A percentile compares a stretch with the other conserved stretches of the same genome.
phyloP scores from a whole-genome alignment of 495 filamentous ascomycete species.

The Apodospora peruviana region DNA sequence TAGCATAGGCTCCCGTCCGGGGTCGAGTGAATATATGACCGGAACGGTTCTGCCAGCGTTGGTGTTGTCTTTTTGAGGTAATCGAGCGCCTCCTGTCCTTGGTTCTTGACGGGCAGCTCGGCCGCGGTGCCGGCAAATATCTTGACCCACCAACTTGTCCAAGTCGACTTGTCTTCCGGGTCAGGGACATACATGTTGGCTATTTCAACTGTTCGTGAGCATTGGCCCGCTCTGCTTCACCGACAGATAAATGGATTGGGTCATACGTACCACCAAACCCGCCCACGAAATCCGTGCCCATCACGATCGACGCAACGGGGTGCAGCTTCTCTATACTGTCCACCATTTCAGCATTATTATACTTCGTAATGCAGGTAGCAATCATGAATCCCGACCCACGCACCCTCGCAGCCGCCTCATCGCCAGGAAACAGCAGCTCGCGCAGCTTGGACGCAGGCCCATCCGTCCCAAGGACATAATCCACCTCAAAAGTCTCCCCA shows the following conservation, averaged over 20 bases:
- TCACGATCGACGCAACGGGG: slow-evolving; percentile 23
- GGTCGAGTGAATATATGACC: slow-evolving; percentile 35
- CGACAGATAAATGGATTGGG: no score
- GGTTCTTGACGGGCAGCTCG: slow-evolving; percentile 7
- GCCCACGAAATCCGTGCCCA: slow-evolving; percentile 15
- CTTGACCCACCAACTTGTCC: slow-evolving; percentile 32
- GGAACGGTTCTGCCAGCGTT: slow-evolving; percentile 33
- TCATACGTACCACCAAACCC: slow-evolving; percentile 11
- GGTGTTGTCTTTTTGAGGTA: slow-evolving; percentile 33
- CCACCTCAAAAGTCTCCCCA: slow-evolving; percentile 26
- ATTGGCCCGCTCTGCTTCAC: no score
- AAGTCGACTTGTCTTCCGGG: slow-evolving; percentile 27
- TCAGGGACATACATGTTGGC: slow-evolving; percentile 17
- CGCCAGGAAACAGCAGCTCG: slow-evolving; percentile 30
- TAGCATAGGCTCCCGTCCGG: slow-evolving; percentile 30
- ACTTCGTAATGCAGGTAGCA: slow-evolving; percentile 19
- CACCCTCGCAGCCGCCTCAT: slow-evolving; percentile 16
- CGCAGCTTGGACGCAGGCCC: slow-evolving; percentile 39
- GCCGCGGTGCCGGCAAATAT: slow-evolving; percentile 22
- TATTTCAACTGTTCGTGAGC: no score
- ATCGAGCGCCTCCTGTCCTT: slow-evolving; percentile 25
- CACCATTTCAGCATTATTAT: slow-evolving; percentile 29
- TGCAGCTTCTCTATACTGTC: slow-evolving; percentile 18
- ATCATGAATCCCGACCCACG: slow-evolving; percentile 25
- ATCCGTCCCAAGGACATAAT: slow-evolving; percentile 43